A percentile compares a stretch with the other conserved stretches of the same genome.
These are phyloP conservation scores for Onygena corvina DNA, from an alignment of 2,329 filamentous ascomycete species.

Conservation along the genomic window DNA sequence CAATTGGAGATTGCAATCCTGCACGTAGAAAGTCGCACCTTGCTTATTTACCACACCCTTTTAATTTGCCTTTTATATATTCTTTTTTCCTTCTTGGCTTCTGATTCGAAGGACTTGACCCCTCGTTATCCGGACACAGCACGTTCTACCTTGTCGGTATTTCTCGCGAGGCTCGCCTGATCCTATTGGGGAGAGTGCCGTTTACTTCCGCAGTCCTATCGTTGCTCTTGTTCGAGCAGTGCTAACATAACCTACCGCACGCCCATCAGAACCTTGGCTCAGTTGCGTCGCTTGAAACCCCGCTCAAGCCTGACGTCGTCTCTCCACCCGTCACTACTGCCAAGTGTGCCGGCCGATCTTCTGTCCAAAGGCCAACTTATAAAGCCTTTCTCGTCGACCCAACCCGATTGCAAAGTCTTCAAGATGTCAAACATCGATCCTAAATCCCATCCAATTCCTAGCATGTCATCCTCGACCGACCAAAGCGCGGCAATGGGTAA, in stretches of 20 bases:
- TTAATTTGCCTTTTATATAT: background rate
- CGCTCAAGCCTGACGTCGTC: too few species aligned
- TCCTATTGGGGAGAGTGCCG: conserved; percentile 2
- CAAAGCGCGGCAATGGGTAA: background rate
- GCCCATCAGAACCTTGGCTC: conserved; percentile 4
- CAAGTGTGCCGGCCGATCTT: background rate
- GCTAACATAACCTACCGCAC: conserved; percentile 3
- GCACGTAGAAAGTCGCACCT: background rate
- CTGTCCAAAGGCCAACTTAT: background rate
- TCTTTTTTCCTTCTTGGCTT: background rate
- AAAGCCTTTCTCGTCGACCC: conserved; percentile 4
- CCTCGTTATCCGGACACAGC: background rate
- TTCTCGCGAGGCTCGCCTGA: background rate
- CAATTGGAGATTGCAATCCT: too few species aligned
- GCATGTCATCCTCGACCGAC: background rate
- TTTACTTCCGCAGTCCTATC: background rate
- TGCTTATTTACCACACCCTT: background rate
- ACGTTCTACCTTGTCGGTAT: background rate
- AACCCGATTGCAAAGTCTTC: background rate
- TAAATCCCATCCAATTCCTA: conserved; percentile 1
- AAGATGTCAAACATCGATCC: background rate
- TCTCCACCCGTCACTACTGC: background rate
- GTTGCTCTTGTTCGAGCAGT: background rate
- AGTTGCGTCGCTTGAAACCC: conserved; percentile 1
- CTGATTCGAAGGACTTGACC: background rate